Conservation (phyloP, 2,329 filamentous ascomycete genomes). For the Aspergillus persii region DNA sequence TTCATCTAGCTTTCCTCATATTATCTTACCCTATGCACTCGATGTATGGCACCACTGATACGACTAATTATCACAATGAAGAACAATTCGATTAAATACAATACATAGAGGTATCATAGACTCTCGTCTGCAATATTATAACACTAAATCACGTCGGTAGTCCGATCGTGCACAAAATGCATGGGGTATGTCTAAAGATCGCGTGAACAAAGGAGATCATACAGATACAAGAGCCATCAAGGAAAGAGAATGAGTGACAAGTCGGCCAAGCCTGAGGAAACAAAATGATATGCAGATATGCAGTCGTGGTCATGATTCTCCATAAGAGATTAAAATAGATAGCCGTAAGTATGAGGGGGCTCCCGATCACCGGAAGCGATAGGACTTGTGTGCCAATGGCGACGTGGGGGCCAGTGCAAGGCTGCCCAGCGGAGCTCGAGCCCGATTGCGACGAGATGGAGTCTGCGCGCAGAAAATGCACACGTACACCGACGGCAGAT, state of each 20-base stretch:
- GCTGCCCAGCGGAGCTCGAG: constrained; percentile 32
- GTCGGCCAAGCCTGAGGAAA: background rate
- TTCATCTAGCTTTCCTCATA: too few relatives aligned
- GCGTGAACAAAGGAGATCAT: constrained; percentile 17
- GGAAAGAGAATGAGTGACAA: constrained; percentile 2
- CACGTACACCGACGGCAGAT: constrained; percentile 49
- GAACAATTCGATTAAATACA: too few relatives aligned
- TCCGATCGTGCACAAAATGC: too few relatives aligned
- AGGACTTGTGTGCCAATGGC: constrained; percentile 44
- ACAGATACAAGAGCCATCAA: background rate
- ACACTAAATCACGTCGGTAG: too few relatives aligned
- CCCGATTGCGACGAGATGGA: constrained; percentile 38
- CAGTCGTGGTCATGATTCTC: background rate
- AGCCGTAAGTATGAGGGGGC: background rate
- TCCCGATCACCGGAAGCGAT: constrained; percentile 31
- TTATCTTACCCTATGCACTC: too few relatives aligned
- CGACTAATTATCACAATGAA: too few relatives aligned
- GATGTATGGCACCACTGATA: too few relatives aligned
- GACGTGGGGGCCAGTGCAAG: constrained; percentile 35
- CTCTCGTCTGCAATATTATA: too few relatives aligned
- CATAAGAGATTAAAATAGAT: background rate
- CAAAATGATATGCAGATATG: background rate
- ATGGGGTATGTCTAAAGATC: constrained; percentile 14
- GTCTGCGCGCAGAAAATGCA: constrained; percentile 52
- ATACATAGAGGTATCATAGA: too few relatives aligned